Conservation (phyloP, 2,329 filamentous ascomycete genomes). For the Penicillium glabrum region DNA sequence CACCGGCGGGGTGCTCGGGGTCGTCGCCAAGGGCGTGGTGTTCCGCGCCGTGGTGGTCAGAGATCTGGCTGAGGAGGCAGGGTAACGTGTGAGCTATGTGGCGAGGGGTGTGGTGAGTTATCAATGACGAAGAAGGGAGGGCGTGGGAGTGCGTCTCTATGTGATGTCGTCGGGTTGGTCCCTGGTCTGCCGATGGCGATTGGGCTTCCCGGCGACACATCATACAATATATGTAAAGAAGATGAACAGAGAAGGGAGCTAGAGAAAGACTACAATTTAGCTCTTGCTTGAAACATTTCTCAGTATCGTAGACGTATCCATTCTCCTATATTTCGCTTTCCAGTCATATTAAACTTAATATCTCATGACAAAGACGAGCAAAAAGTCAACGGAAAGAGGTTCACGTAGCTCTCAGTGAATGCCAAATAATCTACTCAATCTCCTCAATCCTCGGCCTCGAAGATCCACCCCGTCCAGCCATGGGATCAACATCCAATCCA, state of each 20-base stretch:
- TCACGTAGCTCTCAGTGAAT: background rate
- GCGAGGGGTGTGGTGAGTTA: background rate
- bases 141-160: background rate
- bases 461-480: slow-evolving; percentile 21
- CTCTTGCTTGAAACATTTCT: background rate
- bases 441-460: slow-evolving; percentile 41
- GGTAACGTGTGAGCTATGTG: background rate
- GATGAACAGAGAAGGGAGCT: too few species aligned
- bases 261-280: too few species aligned
- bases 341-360: background rate
- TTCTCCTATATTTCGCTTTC: background rate
- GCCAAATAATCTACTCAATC: slow-evolving; percentile 33
- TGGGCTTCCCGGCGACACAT: background rate
- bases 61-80: background rate
- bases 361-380: background rate
- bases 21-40: slow-evolving; percentile 14
- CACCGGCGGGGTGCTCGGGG: slow-evolving; percentile 6
- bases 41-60: slow-evolving; percentile 17
- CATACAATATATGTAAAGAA: background rate
- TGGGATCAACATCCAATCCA: slow-evolving; percentile 38
- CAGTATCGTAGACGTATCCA: background rate
- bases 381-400: background rate
- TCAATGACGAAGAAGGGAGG: background rate
- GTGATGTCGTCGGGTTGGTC: background rate
- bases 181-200: background rate